Evolutionary conservation across 148 eudicot genomes (phyloP).

Genomic region (Chenopodium quinoa): DNA sequence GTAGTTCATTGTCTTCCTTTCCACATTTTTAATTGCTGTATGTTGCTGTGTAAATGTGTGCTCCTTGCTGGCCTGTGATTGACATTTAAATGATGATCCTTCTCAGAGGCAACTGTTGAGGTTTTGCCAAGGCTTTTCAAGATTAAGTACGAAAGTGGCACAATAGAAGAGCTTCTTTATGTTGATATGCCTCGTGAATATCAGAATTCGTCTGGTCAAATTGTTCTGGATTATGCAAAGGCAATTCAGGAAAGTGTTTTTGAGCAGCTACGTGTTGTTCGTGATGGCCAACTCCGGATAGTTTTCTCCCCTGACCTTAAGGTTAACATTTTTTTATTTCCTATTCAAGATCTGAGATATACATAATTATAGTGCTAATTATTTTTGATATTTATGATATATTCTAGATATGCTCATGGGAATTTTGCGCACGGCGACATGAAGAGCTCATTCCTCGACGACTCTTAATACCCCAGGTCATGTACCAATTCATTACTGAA

Average conservation of each 20-base stretch:
- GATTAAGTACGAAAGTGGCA: slow-evolving; percentile 92
- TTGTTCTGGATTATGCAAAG: slow-evolving; percentile 87
- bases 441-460: slow-evolving; percentile 94
- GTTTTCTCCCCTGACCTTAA: slow-evolving; percentile 88
- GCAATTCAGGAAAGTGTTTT: slow-evolving; percentile 93
- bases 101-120: slow-evolving; percentile 93
- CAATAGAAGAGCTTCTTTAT: slow-evolving; percentile 85
- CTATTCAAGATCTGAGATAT: slow-evolving; percentile 2
- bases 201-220: slow-evolving; percentile 85
- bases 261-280: slow-evolving; percentile 93
- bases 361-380: slow-evolving; percentile 3
- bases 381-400: slow-evolving; percentile 6
- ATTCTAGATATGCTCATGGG: slow-evolving; percentile 92
- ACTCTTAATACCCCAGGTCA: slow-evolving; percentile 86
- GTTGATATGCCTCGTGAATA: slow-evolving; percentile 92
- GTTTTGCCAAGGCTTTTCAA: slow-evolving; percentile 94
- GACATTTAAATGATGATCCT: slow-evolving; percentile 7
- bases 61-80: slow-evolving; percentile 14
- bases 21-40: background rate
- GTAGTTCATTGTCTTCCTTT: slow-evolving; percentile 26
- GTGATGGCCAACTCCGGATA: slow-evolving; percentile 94
- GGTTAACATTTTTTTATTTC: slow-evolving; percentile 38
- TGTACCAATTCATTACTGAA: background rate
- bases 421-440: slow-evolving; percentile 93
- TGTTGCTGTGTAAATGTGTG: slow-evolving; percentile 1